phyloP scores from a whole-genome alignment of 208 protist species.

The Herpetomonas muscarum region DNA sequence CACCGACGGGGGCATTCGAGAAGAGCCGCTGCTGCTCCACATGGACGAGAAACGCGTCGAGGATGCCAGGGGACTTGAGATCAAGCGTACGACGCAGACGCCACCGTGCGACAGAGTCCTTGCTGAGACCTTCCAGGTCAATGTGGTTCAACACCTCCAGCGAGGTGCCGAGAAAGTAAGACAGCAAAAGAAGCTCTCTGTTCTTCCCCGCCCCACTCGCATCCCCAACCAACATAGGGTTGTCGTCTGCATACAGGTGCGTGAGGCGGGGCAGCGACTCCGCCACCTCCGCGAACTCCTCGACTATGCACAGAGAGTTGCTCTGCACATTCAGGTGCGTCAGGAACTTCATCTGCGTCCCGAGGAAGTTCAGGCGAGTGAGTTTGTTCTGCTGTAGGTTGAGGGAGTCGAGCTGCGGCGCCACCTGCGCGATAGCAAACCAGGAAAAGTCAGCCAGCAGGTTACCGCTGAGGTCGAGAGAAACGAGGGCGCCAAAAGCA shows the following conservation, averaged over 20 bases:
- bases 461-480: slow-evolving; percentile 41
- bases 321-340: slow-evolving; percentile 46
- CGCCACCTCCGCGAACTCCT: slow-evolving; percentile 33
- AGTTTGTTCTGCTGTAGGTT: slow-evolving; percentile 48
- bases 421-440: slow-evolving; percentile 20
- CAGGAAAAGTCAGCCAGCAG: slow-evolving; percentile 32
- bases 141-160: slow-evolving; percentile 11
- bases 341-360: slow-evolving; percentile 24
- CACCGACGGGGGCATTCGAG: too few species aligned
- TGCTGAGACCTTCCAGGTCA: slow-evolving; percentile 1
- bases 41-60: not conserved
- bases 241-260: slow-evolving; percentile 50
- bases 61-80: slow-evolving; percentile 11
- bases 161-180: slow-evolving; percentile 13
- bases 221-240: slow-evolving; percentile 40
- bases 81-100: not conserved
- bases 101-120: slow-evolving; percentile 4
- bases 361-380: slow-evolving; percentile 10
- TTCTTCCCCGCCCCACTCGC: not conserved
- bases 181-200: slow-evolving; percentile 4
- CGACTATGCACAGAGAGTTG: slow-evolving; percentile 45
- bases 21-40: slow-evolving; percentile 11
- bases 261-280: slow-evolving; percentile 32
- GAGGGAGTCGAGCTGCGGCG: slow-evolving; percentile 15
- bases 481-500: slow-evolving; percentile 21